Percentiles rank a stretch among this genome's conserved stretches.
Evolutionary conservation across 2,329 filamentous ascomycete species (phyloP).

Genomic region (Calonectria naviculata): DNA sequence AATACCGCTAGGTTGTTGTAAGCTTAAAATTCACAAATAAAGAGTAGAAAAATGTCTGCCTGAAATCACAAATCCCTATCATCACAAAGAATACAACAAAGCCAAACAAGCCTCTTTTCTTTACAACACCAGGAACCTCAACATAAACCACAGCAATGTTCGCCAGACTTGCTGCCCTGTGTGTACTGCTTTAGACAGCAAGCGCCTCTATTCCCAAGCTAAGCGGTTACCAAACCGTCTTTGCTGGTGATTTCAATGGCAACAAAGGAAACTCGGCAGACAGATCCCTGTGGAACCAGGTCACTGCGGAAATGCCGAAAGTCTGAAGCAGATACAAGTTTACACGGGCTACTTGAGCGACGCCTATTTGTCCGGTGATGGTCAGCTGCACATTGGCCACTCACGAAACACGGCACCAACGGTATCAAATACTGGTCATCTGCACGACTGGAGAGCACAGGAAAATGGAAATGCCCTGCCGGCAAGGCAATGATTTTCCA

Average conservation of each 20-base stretch:
- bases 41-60: not conserved
- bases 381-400: slow-evolving; percentile 1
- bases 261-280: not conserved
- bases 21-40: not conserved
- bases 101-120: not conserved
- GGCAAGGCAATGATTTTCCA: slow-evolving; percentile 1
- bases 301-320: not conserved
- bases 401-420: not conserved
- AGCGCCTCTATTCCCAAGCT: not conserved
- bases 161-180: not conserved
- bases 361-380: not conserved
- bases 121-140: too few species aligned
- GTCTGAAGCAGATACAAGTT: not conserved
- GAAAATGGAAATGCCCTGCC: not conserved
- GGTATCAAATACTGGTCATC: not conserved
- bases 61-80: not conserved
- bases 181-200: not conserved
- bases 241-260: not conserved
- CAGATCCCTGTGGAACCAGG: not conserved
- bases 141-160: not conserved
- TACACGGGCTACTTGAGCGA: not conserved
- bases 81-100: too few species aligned
- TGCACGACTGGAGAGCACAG: not conserved
- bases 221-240: not conserved
- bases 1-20: not conserved